Evolutionary conservation across 768 basidiomycete genomes (phyloP), one percentile per base, ranked within the genome.

Genomic region (Pisolithus sp.): DNA sequence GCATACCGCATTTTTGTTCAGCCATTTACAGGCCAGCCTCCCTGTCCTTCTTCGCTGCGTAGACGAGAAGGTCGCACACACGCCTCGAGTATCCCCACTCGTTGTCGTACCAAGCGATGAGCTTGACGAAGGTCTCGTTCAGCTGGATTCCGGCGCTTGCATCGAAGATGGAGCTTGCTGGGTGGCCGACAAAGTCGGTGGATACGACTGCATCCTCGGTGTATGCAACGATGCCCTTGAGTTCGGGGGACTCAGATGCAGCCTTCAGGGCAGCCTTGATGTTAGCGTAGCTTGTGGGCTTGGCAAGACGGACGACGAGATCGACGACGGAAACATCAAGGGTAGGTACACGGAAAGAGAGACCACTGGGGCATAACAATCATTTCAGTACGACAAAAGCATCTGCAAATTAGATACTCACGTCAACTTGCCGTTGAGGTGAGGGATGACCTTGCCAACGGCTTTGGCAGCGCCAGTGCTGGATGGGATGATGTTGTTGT

Each of bases 401-500:
- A 58, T 39, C 26, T 15, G 3, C 2, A 15, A 8, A 37, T 44
- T 4, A 28, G 21, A n/a, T n/a, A 57, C 85, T 62, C 67, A 90
- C 88, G 93, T 98, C 66, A 99, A 85, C 78, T 97, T 98, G 75
- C 95, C 95, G 74, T 97, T 96, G 61, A 99, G 81, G 47, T 73
- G 69, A 54, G 95, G 95, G 69, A 98, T 97, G 72, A 99, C 93
- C 79, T 96, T 95, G 63, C 93, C 93, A 67, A 95, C 93, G 57
- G 93, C 93, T 83, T 98, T 99, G 71, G 95, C 95, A 58, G 95
- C 95, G 74, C 95, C 95, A 59, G 95, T 97, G 61, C 94, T 95
- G 21, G 94, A 96, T 46, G 95, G 95, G 68, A 99, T 99, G 76
- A 99, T 97, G 83, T 99, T 99, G 78, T 88, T 89, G 73, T 85